Conservation (phyloP, 306 rosid species). For the Neltuma alba region DNA sequence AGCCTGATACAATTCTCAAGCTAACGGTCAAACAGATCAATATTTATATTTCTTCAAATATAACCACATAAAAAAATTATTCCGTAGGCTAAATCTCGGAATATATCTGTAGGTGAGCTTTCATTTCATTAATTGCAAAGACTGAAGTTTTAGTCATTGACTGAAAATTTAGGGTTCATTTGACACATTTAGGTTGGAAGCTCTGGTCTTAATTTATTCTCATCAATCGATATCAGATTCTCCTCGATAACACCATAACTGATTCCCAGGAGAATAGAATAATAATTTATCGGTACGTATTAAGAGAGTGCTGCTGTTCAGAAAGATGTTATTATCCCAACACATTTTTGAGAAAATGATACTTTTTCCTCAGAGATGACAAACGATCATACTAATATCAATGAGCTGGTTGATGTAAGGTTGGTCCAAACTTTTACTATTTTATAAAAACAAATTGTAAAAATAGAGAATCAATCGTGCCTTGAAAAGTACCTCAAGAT, state of each 20-base stretch:
- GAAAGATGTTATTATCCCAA: neutral
- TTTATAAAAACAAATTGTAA: neutral
- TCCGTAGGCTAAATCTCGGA: no score
- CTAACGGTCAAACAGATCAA: neutral
- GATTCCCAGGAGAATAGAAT: neutral
- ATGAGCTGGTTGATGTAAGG: neutral
- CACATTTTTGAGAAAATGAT: neutral
- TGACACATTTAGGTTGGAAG: neutral
- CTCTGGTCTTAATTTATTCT: neutral
- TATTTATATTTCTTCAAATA: neutral
- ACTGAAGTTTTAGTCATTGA: neutral
- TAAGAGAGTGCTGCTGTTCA: neutral
- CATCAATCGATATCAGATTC: neutral
- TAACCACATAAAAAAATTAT: slow-evolving; percentile 2
- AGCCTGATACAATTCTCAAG: neutral
- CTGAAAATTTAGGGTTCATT: neutral
- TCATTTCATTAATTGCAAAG: neutral
- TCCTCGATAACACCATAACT: neutral
- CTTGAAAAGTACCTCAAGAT: slow-evolving; percentile 64
- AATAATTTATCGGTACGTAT: neutral
- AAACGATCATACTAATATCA: neutral
- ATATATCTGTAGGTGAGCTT: neutral
- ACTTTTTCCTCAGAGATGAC: slow-evolving; percentile 1
- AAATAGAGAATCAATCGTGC: neutral
- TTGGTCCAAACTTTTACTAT: neutral